Evolutionary conservation across 1,284 basidiomycete species (phyloP).

Genomic region (Inonotus obliquus): DNA sequence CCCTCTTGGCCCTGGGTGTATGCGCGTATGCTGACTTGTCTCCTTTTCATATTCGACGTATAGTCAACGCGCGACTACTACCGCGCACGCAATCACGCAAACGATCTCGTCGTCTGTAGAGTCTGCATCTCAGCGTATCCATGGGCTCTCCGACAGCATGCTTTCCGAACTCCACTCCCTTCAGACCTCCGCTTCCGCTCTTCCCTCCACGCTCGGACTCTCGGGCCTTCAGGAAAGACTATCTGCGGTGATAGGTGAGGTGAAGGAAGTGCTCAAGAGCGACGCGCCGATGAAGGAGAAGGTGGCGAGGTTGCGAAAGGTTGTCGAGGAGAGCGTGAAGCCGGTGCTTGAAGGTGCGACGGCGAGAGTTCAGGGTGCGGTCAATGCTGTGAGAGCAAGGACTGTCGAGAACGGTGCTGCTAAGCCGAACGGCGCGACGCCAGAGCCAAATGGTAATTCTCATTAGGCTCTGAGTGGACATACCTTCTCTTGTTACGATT

Average conservation of each 20-base stretch:
- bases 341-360: conserved; percentile 9
- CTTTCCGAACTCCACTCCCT: conserved; percentile 58
- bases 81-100: conserved; percentile 56
- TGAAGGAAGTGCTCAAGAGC: conserved; percentile 3
- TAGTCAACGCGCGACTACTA: conserved; percentile 65
- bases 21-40: neutral
- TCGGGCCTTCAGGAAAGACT: conserved; percentile 6
- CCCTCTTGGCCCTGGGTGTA: neutral
- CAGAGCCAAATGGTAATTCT: neutral
- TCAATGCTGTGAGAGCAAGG: conserved; percentile 8
- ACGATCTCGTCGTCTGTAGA: conserved; percentile 51
- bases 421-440: neutral
- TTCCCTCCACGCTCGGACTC: conserved; percentile 47
- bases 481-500: neutral
- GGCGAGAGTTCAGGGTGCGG: conserved; percentile 5
- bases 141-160: conserved; percentile 59
- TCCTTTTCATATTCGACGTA: conserved; percentile 7
- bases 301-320: conserved; percentile 1
- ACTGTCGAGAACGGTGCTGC: neutral
- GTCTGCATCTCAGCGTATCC: conserved; percentile 42
- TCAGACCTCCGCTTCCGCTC: conserved; percentile 50
- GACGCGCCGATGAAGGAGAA: conserved; percentile 15
- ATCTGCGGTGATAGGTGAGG: conserved; percentile 7
- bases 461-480: neutral
- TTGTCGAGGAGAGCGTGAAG: conserved; percentile 13